Evolutionary conservation across 805 yeast genomes (phyloP), one percentile per base, ranked within the genome.

Genomic region (Clavispora phyllophila): DNA sequence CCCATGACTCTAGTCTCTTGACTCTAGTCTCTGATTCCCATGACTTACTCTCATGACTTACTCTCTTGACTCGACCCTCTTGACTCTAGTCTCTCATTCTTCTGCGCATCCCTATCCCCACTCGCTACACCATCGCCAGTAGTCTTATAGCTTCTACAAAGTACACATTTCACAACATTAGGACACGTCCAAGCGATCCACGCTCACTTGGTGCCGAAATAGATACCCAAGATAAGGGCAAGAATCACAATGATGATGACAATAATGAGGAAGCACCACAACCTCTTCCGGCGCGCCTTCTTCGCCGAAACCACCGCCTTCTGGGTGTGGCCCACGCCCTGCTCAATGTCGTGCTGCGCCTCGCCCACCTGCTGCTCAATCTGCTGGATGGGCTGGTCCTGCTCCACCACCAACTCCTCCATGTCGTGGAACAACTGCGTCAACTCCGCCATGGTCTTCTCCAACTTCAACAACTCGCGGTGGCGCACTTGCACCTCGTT

Each of bases 401-500:
- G 98, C 68, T 90, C 96, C 54, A 91, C 88, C 37, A 91, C 97
- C 68, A 93, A 74, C 60, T 87, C 87, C 68, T 93, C 97, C 93
- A 93, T 87, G 62, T 93, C 98, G 58, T 84, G 85, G 73, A 93
- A 89, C 62, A 93, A 78, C 71, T 87, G 96, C 33, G 95, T 87
- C 66, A 93, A 79, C 68, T 93, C 99, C 28, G 91, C 88, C 86
- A 93, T 89, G 46, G 96, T 84, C 69, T 87, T 82, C 68, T 91
- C 98, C 66, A 93, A 84, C 72, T 88, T 87, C 70, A 87, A 85
- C 59, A 93, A 80, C 70, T 93, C 98, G 62, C 85, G 83, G 71
- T 93, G 98, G 70, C 99, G 83, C 40, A 86, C 82, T 70, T 91
- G 96, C 44, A 93, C 98, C 70, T 93, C 98, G 57, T 88, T 87